Evolutionary conservation across 306 rosid species (phyloP).

Genomic region (Hylodesmum podocarpum): DNA sequence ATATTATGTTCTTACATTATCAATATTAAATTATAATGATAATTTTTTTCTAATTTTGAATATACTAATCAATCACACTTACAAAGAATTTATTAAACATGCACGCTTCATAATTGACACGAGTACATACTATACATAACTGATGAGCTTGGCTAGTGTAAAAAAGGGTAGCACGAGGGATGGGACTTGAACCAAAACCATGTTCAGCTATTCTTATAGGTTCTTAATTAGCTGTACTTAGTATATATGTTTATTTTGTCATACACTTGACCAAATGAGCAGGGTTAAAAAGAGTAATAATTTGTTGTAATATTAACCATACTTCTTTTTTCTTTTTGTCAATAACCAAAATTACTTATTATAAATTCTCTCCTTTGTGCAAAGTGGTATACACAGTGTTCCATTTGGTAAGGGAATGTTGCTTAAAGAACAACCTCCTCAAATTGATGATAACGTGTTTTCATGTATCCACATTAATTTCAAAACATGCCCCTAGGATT

Average conservation of each 20-base stretch:
- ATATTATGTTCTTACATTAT: too few relatives aligned
- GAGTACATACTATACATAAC: too few relatives aligned
- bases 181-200: neutral
- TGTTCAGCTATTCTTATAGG: neutral
- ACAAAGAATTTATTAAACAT: too few relatives aligned
- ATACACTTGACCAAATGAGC: neutral
- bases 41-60: too few relatives aligned
- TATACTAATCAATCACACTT: too few relatives aligned
- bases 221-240: neutral
- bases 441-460: neutral
- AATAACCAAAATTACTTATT: neutral
- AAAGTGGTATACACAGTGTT: neutral
- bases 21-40: too few relatives aligned
- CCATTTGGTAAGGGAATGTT: neutral
- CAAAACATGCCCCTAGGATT: neutral
- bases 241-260: neutral
- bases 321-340: too few relatives aligned
- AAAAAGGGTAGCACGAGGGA: neutral
- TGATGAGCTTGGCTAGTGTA: neutral
- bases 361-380: neutral
- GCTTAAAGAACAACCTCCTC: neutral
- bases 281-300: neutral
- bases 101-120: too few relatives aligned
- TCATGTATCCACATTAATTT: neutral
- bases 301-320: too few relatives aligned